Percentiles rank a stretch among this genome's conserved stretches.
phyloP scores from a whole-genome alignment of 768 basidiomycete species.

The Xerocomus spinulosus region DNA sequence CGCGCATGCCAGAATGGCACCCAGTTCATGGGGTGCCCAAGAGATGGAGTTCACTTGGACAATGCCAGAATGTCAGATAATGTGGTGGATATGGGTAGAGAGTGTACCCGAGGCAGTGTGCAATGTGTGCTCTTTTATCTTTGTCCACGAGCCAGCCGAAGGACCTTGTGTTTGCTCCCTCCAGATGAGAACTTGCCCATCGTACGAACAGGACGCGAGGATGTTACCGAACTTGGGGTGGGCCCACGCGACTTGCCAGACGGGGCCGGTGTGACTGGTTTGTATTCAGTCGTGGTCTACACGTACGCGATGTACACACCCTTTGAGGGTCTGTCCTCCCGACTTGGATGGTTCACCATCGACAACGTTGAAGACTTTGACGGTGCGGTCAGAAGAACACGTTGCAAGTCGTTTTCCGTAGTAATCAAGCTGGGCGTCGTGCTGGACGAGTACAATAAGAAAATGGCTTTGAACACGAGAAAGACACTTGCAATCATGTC shows the following conservation, averaged over 20 bases:
- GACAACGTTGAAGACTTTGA: slow-evolving; percentile 92
- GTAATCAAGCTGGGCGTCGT: slow-evolving; percentile 97
- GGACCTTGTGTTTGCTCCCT: slow-evolving; percentile 69
- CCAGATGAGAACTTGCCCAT: slow-evolving; percentile 98
- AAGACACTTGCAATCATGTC: slow-evolving; percentile 83
- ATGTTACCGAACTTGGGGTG: slow-evolving; percentile 97
- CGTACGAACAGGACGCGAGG: slow-evolving; percentile 97
- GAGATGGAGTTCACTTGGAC: slow-evolving; percentile 88
- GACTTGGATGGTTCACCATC: slow-evolving; percentile 76
- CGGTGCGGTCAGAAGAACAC: slow-evolving; percentile 91
- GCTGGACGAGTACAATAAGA: slow-evolving; percentile 43
- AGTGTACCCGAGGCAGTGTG: slow-evolving; percentile 87
- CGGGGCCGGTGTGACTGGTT: slow-evolving; percentile 87
- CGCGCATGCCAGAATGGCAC: slow-evolving; percentile 94
- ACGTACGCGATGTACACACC: slow-evolving; percentile 39
- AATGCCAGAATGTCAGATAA: background rate
- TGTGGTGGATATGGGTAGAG: background rate
- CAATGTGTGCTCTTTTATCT: slow-evolving; percentile 91
- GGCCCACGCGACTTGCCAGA: slow-evolving; percentile 98
- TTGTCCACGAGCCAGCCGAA: slow-evolving; percentile 70
- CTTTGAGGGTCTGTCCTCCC: slow-evolving; percentile 71
- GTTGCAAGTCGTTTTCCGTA: slow-evolving; percentile 96
- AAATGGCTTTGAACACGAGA: background rate
- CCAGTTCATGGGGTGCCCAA: slow-evolving; percentile 99
- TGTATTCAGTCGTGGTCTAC: background rate